Percentiles rank a stretch among this genome's conserved stretches.
phyloP scores from a whole-genome alignment of 176 grass and related monocot genomes.

The Raddia guianensis region DNA sequence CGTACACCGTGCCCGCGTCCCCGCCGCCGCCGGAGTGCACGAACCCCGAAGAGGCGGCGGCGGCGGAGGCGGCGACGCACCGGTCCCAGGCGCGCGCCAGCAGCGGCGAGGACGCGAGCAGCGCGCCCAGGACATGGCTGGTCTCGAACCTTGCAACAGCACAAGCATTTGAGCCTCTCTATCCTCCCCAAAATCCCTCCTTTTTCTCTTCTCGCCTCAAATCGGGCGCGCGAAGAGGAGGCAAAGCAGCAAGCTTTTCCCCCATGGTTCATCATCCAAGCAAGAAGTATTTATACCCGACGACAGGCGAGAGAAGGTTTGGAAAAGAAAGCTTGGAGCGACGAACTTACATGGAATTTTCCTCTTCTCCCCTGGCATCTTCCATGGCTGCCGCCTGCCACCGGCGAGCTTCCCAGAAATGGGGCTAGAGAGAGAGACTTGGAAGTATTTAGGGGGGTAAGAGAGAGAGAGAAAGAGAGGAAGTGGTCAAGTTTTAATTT shows the following conservation, averaged over 20 bases:
- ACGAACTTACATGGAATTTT: slow-evolving; percentile 70
- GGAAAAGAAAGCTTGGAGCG: slow-evolving; percentile 26
- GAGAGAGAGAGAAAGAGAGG: slow-evolving; percentile 17
- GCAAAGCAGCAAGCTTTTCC: background rate
- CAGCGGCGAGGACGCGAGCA: slow-evolving; percentile 80
- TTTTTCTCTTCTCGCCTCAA: background rate
- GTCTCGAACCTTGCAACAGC: slow-evolving; percentile 78
- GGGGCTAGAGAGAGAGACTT: background rate
- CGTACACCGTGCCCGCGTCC: slow-evolving; percentile 52
- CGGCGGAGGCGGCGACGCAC: slow-evolving; percentile 50
- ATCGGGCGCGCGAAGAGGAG: slow-evolving; percentile 37
- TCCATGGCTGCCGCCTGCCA: slow-evolving; percentile 53
- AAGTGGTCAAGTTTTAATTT: slow-evolving; percentile 54
- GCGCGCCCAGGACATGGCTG: slow-evolving; percentile 83
- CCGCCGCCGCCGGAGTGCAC: slow-evolving; percentile 1
- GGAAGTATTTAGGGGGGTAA: background rate
- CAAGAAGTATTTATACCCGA: slow-evolving; percentile 21
- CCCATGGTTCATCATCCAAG: background rate
- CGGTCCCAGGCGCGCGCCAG: slow-evolving; percentile 75
- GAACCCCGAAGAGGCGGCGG: slow-evolving; percentile 34
- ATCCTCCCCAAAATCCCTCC: background rate
- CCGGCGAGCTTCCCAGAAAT: slow-evolving; percentile 40
- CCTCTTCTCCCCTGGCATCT: slow-evolving; percentile 47
- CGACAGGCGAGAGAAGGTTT: slow-evolving; percentile 25
- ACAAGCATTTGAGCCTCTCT: slow-evolving; percentile 39